These are phyloP conservation scores for Volutella citrinella DNA, from an alignment of 2,329 filamentous ascomycete genomes.

Conservation along the genomic window DNA sequence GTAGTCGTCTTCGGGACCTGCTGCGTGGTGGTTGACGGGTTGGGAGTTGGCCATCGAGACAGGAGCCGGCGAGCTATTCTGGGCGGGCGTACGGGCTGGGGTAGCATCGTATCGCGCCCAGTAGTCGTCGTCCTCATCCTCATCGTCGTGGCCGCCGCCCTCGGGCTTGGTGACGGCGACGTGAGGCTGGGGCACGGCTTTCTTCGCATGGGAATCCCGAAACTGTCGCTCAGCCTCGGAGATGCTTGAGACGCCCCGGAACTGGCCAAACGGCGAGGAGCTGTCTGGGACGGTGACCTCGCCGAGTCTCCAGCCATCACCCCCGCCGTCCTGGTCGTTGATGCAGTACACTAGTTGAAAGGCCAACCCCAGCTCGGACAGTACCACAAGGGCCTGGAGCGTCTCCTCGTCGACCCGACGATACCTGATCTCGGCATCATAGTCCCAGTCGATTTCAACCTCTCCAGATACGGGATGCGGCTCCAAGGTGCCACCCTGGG, in stretches of 20 bases:
- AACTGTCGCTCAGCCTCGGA: slow-evolving; percentile 60
- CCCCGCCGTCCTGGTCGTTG: slow-evolving; percentile 58
- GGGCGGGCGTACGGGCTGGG: slow-evolving; percentile 60
- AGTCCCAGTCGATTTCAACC: slow-evolving; percentile 69
- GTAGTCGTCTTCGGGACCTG: slow-evolving; percentile 64
- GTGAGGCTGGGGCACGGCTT: slow-evolving; percentile 14
- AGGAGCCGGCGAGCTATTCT: slow-evolving; percentile 62
- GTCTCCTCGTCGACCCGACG: slow-evolving; percentile 73
- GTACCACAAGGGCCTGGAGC: slow-evolving; percentile 62
- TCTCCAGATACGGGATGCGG: slow-evolving; percentile 81
- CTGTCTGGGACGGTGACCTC: slow-evolving; percentile 63
- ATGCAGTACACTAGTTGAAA: slow-evolving; percentile 70
- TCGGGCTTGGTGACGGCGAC: slow-evolving; percentile 10
- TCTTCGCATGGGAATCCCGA: slow-evolving; percentile 29
- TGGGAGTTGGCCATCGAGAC: slow-evolving; percentile 25
- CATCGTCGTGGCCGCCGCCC: slow-evolving; percentile 40
- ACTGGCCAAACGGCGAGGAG: slow-evolving; percentile 52
- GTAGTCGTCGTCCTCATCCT: slow-evolving; percentile 74
- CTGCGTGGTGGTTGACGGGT: slow-evolving; percentile 18
- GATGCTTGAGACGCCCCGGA: slow-evolving; percentile 50
- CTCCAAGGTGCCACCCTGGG: slow-evolving; percentile 63
- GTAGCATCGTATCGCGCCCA: slow-evolving; percentile 77
- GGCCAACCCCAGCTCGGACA: slow-evolving; percentile 59
- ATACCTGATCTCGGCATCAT: slow-evolving; percentile 61
- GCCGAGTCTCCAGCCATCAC: slow-evolving; percentile 68